These are phyloP conservation scores for Cucurbita maxima DNA, from an alignment of 306 rosid genomes.

Conservation along the genomic window DNA sequence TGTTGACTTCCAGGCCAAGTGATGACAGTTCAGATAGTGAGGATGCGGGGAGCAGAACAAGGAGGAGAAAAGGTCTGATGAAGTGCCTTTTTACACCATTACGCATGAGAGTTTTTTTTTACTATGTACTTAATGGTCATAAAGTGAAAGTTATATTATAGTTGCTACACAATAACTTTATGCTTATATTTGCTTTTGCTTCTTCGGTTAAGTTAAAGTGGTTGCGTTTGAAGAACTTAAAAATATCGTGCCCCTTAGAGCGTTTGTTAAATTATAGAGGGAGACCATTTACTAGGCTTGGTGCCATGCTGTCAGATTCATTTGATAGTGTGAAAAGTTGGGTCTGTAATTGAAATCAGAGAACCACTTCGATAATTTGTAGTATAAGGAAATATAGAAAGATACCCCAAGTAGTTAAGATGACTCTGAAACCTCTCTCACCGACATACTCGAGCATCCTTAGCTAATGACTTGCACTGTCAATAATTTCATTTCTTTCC, in stretches of 20 bases:
- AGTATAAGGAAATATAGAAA: not conserved
- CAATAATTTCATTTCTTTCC: not conserved
- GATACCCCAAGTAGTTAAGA: not conserved
- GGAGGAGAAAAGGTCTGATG: constrained; percentile 40
- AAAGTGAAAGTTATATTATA: not conserved
- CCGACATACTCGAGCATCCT: not conserved
- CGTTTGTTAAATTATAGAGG: not conserved
- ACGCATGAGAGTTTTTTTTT: not conserved
- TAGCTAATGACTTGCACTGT: not conserved
- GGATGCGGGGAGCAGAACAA: constrained; percentile 25
- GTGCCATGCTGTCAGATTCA: not conserved
- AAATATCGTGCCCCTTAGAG: not conserved
- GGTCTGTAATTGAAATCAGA: not conserved
- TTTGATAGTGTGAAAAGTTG: not conserved
- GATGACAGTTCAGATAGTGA: constrained; percentile 41
- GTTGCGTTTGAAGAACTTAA: not conserved
- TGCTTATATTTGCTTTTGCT: not conserved
- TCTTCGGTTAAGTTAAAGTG: not conserved
- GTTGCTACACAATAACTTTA: not conserved
- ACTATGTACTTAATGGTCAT: not conserved
- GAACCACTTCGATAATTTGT: not conserved
- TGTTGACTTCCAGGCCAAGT: constrained; percentile 35
- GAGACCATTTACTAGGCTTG: not conserved
- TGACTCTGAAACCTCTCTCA: not conserved
- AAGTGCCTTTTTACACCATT: not conserved